Evolutionary conservation across 1,284 basidiomycete genomes (phyloP).

Genomic region (Cryptococcus depauperatus): DNA sequence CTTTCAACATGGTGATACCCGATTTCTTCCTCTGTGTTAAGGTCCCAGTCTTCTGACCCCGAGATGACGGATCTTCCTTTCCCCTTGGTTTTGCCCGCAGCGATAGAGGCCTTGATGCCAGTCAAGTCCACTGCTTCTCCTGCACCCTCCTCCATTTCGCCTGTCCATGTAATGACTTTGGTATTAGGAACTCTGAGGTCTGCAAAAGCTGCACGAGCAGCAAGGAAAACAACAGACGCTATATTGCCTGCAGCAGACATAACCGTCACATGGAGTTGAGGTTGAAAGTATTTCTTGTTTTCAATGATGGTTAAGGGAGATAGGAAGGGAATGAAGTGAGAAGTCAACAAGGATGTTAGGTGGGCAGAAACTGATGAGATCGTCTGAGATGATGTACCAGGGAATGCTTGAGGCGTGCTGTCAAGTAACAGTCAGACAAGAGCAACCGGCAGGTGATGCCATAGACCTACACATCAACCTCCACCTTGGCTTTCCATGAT

Average conservation of each 20-base stretch:
- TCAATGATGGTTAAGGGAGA: conserved; percentile 36
- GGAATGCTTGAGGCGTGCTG: conserved; percentile 43
- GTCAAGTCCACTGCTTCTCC: conserved; percentile 23
- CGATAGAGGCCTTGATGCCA: conserved; percentile 42
- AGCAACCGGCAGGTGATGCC: neutral
- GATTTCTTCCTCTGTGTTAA: conserved; percentile 33
- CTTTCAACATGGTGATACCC: conserved; percentile 19
- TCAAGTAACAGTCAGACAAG: neutral
- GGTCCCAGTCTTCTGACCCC: conserved; percentile 45
- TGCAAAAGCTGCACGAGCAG: conserved; percentile 37
- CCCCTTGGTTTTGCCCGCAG: conserved; percentile 26
- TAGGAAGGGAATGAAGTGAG: conserved; percentile 41
- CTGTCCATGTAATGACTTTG: conserved; percentile 37
- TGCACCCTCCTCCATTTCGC: conserved; percentile 14
- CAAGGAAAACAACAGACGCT: conserved; percentile 26
- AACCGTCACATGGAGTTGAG: conserved; percentile 39
- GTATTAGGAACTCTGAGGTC: conserved; percentile 38
- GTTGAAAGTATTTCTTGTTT: conserved; percentile 38
- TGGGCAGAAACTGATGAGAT: conserved; percentile 29
- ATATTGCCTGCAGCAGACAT: conserved; percentile 35
- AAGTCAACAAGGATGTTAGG: conserved; percentile 29
- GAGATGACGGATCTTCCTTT: conserved; percentile 20
- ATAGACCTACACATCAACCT: conserved; percentile 42
- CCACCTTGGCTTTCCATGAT: conserved; percentile 35
- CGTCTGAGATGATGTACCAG: conserved; percentile 16